Percentiles rank a stretch among this genome's conserved stretches.
These are phyloP conservation scores for Penicillium rolfsii DNA, from an alignment of 2,329 filamentous ascomycete species.

Conservation along the genomic window DNA sequence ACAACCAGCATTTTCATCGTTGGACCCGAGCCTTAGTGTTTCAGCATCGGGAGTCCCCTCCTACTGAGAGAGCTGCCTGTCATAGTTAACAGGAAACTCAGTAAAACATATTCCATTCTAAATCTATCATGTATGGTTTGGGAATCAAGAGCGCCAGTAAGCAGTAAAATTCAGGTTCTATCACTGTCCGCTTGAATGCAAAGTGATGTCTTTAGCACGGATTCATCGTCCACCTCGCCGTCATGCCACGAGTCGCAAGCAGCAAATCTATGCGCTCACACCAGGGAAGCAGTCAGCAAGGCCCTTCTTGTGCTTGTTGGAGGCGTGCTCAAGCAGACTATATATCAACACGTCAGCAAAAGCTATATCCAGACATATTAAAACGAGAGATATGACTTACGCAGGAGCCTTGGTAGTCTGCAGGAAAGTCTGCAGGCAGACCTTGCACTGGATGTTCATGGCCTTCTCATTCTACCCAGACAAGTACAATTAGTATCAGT, in stretches of 20 bases:
- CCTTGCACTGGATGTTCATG: conserved; percentile 74
- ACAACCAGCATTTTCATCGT: neutral
- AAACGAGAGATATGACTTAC: conserved; percentile 16
- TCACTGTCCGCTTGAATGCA: conserved; percentile 3
- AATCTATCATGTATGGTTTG: neutral
- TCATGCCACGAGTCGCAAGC: neutral
- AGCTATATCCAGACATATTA: neutral
- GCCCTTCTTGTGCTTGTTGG: conserved; percentile 76
- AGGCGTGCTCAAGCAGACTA: conserved; percentile 68
- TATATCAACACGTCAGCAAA: neutral
- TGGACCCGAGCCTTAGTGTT: too few species aligned
- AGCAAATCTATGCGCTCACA: conserved; percentile 15
- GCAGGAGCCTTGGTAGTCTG: conserved; percentile 74
- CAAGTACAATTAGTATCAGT: neutral
- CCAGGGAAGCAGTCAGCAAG: conserved; percentile 71
- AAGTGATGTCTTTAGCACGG: neutral
- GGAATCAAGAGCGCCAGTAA: conserved; percentile 6
- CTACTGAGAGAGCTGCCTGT: neutral
- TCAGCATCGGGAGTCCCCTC: neutral
- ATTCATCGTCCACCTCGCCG: neutral
- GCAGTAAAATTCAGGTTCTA: neutral
- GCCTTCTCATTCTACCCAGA: conserved; percentile 67
- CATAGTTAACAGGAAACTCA: neutral
- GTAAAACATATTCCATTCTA: conserved; percentile 1
- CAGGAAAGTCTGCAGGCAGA: conserved; percentile 78